Conservation (phyloP, 345 rosid genomes). For the Aegle marmelos region DNA sequence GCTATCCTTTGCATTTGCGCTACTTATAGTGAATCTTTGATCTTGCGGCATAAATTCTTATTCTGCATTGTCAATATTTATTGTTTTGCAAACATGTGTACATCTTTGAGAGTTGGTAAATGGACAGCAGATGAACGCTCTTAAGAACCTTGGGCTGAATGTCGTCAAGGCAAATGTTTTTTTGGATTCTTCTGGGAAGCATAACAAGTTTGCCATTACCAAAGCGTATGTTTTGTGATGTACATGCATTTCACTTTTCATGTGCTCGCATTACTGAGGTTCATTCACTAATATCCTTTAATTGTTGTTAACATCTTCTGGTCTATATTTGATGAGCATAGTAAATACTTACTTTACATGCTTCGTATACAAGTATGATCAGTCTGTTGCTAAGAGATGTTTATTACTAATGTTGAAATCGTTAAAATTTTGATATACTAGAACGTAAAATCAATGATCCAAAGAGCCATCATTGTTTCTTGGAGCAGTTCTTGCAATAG, state of each 20-base stretch:
- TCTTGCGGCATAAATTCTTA: not conserved
- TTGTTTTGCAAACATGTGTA: not conserved
- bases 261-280: not conserved
- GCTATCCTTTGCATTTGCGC: not conserved
- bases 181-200: slow-evolving; percentile 94
- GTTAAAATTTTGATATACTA: not conserved
- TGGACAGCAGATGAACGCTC: slow-evolving; percentile 76
- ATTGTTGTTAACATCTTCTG: not conserved
- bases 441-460: not conserved
- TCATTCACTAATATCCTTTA: not conserved
- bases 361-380: not conserved
- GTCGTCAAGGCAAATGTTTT: slow-evolving; percentile 89
- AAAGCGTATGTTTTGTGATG: slow-evolving; percentile 56
- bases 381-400: not conserved
- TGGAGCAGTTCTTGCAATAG: not conserved
- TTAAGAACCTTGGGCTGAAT: slow-evolving; percentile 89
- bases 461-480: not conserved
- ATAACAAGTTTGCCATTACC: slow-evolving; percentile 82
- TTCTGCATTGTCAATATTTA: not conserved
- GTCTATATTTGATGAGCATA: not conserved
- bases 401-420: not conserved
- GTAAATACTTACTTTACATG: not conserved
- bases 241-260: not conserved
- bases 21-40: not conserved
- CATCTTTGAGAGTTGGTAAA: slow-evolving; percentile 7